These are phyloP conservation scores for Lenwebbia sp. DNA, from an alignment of 345 rosid genomes.

Conservation along the genomic window DNA sequence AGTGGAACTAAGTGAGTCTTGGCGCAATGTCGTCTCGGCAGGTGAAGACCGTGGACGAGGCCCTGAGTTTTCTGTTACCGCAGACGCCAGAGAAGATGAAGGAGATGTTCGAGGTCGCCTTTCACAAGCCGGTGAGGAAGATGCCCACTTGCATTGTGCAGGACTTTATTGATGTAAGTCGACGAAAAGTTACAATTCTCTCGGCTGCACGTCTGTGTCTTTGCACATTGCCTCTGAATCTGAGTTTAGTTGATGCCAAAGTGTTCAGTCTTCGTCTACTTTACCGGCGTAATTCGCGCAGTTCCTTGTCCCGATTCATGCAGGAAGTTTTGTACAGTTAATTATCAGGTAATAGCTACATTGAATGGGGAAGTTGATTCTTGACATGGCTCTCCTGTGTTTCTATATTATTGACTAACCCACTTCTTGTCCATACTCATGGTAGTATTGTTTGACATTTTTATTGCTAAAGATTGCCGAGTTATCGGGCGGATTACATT, in stretches of 20 bases:
- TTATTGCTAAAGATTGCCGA: neutral
- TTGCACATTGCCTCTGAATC: neutral
- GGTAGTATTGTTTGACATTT: neutral
- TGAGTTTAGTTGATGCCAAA: neutral
- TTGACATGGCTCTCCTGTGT: neutral
- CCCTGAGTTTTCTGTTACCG: slow-evolving; percentile 5
- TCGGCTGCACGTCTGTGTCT: neutral
- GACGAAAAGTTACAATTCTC: neutral
- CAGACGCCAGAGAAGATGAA: slow-evolving; percentile 8
- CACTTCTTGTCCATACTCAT: neutral
- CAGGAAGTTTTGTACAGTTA: neutral
- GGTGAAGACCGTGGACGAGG: slow-evolving; percentile 8
- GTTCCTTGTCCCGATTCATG: neutral
- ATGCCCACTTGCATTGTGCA: slow-evolving; percentile 4
- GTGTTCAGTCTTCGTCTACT: neutral
- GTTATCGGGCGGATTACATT: neutral
- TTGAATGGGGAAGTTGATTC: neutral
- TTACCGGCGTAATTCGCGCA: neutral
- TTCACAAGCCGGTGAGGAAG: slow-evolving; percentile 2
- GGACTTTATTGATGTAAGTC: slow-evolving; percentile 9
- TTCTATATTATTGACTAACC: neutral
- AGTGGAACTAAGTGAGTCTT: neutral
- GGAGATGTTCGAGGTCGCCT: neutral
- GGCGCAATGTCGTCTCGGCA: neutral
- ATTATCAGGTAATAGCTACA: neutral